These are phyloP conservation scores for Camellia lanceoleosa DNA, from an alignment of 148 eudicot genomes.

Conservation along the genomic window DNA sequence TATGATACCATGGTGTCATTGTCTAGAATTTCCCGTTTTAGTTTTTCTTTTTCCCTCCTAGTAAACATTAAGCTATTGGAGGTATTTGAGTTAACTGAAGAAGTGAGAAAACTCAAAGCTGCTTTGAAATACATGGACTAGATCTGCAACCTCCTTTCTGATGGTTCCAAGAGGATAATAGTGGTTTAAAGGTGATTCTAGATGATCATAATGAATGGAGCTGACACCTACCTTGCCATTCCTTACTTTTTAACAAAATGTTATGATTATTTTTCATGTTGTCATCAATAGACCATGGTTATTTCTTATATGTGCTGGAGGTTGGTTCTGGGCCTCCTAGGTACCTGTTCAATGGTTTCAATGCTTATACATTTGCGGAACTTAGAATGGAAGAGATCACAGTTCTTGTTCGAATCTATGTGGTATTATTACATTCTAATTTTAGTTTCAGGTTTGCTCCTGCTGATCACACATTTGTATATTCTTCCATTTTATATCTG, in stretches of 20 bases:
- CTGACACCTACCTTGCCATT: neutral
- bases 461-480: neutral
- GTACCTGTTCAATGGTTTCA: no score
- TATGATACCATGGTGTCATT: neutral
- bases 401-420: no score
- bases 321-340: no score
- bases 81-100: neutral
- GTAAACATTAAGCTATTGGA: neutral
- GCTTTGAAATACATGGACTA: neutral
- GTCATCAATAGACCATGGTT: no score
- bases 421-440: neutral
- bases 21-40: neutral
- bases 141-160: neutral
- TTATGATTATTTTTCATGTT: no score
- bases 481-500: conserved; percentile 13
- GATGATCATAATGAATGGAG: neutral
- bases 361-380: neutral
- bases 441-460: neutral
- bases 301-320: no score
- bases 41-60: neutral
- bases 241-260: neutral
- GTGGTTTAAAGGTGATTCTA: neutral
- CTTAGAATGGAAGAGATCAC: no score
- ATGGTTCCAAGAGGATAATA: neutral
- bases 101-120: neutral